These are phyloP conservation scores for Mycena polygramma DNA, from an alignment of 768 basidiomycete species.

Conservation along the genomic window DNA sequence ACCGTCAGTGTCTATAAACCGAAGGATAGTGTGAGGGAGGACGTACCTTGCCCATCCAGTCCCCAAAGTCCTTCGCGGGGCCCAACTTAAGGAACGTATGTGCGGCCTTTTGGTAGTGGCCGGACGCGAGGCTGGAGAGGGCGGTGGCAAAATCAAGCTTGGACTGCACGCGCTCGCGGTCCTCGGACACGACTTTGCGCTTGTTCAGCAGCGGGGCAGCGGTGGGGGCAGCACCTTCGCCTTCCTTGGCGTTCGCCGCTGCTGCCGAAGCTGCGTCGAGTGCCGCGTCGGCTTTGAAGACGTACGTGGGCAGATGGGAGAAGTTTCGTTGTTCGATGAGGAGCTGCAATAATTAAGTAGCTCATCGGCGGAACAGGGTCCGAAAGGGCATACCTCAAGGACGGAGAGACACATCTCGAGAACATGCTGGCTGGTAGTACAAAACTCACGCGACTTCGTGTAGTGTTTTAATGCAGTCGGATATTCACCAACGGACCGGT, in stretches of 20 bases:
- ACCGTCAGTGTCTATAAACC: too few species aligned
- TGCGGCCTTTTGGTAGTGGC: slow-evolving; percentile 87
- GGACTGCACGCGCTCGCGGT: slow-evolving; percentile 77
- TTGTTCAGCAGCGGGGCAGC: slow-evolving; percentile 36
- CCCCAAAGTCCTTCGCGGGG: slow-evolving; percentile 72
- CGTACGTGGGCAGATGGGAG: slow-evolving; percentile 89
- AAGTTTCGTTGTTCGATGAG: slow-evolving; percentile 91
- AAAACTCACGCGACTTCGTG: slow-evolving; percentile 94
- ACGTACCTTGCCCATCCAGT: slow-evolving; percentile 81
- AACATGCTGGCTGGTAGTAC: slow-evolving; percentile 91
- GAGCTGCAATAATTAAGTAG: slow-evolving; percentile 59
- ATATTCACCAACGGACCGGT: slow-evolving; percentile 80
- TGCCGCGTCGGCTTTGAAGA: slow-evolving; percentile 95
- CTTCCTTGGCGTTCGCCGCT: slow-evolving; percentile 44
- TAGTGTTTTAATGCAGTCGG: slow-evolving; percentile 81
- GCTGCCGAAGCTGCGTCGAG: slow-evolving; percentile 71
- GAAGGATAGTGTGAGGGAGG: not conserved
- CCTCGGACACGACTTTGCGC: slow-evolving; percentile 64
- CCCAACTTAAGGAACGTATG: slow-evolving; percentile 78
- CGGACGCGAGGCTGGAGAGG: slow-evolving; percentile 78
- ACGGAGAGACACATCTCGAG: slow-evolving; percentile 92
- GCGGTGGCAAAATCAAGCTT: slow-evolving; percentile 88
- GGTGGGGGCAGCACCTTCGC: slow-evolving; percentile 32
- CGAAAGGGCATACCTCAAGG: slow-evolving; percentile 68
- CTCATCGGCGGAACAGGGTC: too few species aligned